Base-by-base conservation (phyloP, 805 yeast genomes). In the Yamadazyma insecticola region DNA sequence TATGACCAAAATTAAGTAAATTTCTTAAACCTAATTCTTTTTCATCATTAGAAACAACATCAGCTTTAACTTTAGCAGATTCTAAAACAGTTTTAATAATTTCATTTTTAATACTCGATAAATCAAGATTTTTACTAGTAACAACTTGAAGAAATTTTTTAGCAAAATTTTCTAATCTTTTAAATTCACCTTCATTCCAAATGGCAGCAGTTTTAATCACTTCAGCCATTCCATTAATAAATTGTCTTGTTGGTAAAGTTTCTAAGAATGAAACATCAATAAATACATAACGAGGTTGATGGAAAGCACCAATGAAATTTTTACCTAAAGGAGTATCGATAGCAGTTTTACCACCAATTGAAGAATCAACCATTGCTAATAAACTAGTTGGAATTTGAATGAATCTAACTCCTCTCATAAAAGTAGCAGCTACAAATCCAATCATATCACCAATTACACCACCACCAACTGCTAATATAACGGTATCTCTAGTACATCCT, bases 381-480 rank as follows among this genome's bases (percentile, higher is more conserved):
- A 92, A 62, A 20, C 96, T 84, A 5, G 98, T 92, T 34, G 98
- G 98, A 17, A 92, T 72, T 58, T 92, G 98, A 26, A 88, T 80
- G 35, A 88, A 87, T 41, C 96, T 73, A 6, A 92, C 95, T 35
- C 98, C 98, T 55, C 98, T 76, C 98, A 92, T 92, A 57, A 92
- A 92, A 2, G 98, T 92, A 19, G 98, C 90, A n/a, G 98, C 98
- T 24, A 92, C 97, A 55, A 78, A 92, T 4, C 98, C 98, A 44
- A 90, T 85, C 98, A 92, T 90, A 54, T 92, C 98, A 38, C 98
- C 98, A 57, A 92, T 90, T 31, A 92, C 94, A 47, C 98, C 98
- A 44, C 98, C 98, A 40, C 98, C 98, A 37, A 92, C 76, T 6
- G 98, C 98, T 28, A 92, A 62, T 35, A 92, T 78, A 16, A 92